Evolutionary conservation across 306 rosid species (phyloP).

Genomic region (Bauhinia variegata): DNA sequence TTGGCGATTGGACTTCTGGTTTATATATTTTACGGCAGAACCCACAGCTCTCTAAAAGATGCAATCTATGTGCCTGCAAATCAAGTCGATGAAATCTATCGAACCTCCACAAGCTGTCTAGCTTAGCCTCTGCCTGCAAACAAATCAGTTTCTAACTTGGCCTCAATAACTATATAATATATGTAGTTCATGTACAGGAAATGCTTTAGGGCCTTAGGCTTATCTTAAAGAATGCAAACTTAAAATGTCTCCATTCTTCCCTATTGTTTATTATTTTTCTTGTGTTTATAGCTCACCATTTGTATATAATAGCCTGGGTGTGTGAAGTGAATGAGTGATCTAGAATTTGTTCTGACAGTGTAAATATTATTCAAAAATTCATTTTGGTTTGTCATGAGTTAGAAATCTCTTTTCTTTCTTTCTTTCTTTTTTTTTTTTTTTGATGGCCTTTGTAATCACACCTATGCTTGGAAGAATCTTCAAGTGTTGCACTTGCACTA

Average conservation of each 20-base stretch:
- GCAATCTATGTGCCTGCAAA: conserved; percentile 62
- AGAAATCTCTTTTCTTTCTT: background rate
- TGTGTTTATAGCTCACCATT: background rate
- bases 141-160: no score
- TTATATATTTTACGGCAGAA: conserved; percentile 75
- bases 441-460: background rate
- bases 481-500: no score
- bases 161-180: no score
- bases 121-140: conserved; percentile 36
- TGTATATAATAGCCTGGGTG: background rate
- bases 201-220: conserved; percentile 19
- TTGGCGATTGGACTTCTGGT: conserved; percentile 61
- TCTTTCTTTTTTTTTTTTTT: background rate
- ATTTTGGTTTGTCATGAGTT: background rate
- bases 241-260: background rate
- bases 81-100: conserved; percentile 47
- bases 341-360: conserved; percentile 20
- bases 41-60: conserved; percentile 66
- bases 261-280: background rate
- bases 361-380: conserved; percentile 7
- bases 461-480: no score
- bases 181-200: no score
- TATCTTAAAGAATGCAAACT: conserved; percentile 9
- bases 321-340: background rate
- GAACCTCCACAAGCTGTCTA: conserved; percentile 42